These are phyloP conservation scores for Rhodotorula sp. DNA, from an alignment of 1,284 basidiomycete species.

Conservation along the genomic window DNA sequence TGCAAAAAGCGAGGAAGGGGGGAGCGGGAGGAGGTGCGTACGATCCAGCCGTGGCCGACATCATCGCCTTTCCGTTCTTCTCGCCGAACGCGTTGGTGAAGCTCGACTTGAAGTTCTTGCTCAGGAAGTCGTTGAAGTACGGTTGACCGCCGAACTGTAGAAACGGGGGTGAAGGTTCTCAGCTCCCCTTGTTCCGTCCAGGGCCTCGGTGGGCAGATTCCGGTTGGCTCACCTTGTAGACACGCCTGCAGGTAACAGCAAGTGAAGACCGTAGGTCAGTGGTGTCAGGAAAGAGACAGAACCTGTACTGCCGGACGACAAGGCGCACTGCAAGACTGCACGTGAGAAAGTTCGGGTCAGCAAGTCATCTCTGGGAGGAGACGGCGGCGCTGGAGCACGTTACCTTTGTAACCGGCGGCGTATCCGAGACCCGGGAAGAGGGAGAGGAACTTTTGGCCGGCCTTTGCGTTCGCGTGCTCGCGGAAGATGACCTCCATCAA, in stretches of 20 bases:
- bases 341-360: neutral
- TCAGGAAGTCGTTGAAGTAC: slow-evolving; percentile 91
- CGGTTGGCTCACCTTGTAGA: slow-evolving; percentile 19
- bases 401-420: slow-evolving; percentile 88
- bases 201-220: neutral
- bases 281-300: neutral
- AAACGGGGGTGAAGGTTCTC: neutral
- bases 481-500: slow-evolving; percentile 82
- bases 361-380: neutral
- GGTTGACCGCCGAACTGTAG: slow-evolving; percentile 95
- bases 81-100: slow-evolving; percentile 90
- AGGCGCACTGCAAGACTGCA: slow-evolving; percentile 25
- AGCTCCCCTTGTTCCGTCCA: neutral
- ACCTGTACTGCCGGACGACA: too few species aligned
- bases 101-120: slow-evolving; percentile 59
- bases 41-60: slow-evolving; percentile 92
- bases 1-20: too few species aligned
- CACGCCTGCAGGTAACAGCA: slow-evolving; percentile 8
- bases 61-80: slow-evolving; percentile 91
- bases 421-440: slow-evolving; percentile 98
- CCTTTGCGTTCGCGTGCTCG: slow-evolving; percentile 67
- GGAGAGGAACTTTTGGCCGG: slow-evolving; percentile 69
- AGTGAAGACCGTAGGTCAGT: neutral
- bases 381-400: neutral
- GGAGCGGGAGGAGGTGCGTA: slow-evolving; percentile 50